phyloP scores from a whole-genome alignment of 2,329 filamentous ascomycete genomes.

The Xylaria polymorpha region DNA sequence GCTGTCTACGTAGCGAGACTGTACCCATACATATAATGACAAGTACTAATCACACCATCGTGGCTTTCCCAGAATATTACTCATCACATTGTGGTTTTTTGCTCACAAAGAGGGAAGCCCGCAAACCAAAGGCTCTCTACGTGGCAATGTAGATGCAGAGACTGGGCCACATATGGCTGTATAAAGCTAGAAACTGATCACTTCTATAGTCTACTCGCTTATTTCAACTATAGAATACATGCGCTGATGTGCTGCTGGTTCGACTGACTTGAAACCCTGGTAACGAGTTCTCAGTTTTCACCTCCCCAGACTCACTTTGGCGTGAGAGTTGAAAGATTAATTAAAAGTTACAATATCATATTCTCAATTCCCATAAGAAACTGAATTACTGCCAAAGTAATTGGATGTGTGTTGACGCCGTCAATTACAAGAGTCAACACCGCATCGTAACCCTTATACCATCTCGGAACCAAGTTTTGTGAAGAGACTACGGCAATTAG shows the following conservation, averaged over 20 bases:
- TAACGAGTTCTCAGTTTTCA: background rate
- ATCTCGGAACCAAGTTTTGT: background rate
- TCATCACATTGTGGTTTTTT: background rate
- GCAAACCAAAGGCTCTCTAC: background rate
- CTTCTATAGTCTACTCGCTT: background rate
- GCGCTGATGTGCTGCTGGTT: background rate
- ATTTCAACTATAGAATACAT: background rate
- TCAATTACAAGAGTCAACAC: background rate
- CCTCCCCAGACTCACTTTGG: background rate
- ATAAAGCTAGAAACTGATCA: background rate
- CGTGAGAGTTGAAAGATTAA: background rate
- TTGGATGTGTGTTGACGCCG: background rate
- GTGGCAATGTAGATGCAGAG: background rate
- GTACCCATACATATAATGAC: background rate
- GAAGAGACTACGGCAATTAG: background rate
- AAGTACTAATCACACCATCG: background rate
- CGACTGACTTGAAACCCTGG: background rate
- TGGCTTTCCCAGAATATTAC: background rate
- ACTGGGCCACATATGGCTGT: background rate
- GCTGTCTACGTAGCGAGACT: background rate
- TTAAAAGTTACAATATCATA: background rate
- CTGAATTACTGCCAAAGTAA: background rate
- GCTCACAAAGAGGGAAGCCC: background rate
- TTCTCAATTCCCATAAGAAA: background rate
- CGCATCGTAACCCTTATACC: background rate